Evolutionary conservation across 2,329 filamentous ascomycete species (phyloP).

Genomic region (Colletotrichum theobromicola): DNA sequence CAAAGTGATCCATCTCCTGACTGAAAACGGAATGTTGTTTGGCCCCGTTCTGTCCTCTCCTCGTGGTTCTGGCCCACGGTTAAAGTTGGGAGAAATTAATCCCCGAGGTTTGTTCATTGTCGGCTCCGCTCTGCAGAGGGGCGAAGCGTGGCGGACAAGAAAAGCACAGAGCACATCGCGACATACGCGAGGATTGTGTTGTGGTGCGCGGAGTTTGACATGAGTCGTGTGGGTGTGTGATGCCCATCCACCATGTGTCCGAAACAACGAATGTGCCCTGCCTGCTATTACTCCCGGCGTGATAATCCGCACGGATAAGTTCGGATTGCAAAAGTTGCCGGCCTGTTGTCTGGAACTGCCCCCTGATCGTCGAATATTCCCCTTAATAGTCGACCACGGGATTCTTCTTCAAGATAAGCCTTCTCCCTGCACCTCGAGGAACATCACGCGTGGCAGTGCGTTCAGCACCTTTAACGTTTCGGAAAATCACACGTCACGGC

Average conservation of each 20-base stretch:
- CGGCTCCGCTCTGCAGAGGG: slow-evolving; percentile 10
- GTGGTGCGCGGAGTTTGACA: background rate
- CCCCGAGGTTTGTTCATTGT: background rate
- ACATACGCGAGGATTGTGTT: background rate
- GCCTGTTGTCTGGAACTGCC: background rate
- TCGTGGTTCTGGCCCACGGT: background rate
- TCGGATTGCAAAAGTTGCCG: background rate
- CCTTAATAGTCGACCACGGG: background rate
- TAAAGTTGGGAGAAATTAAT: slow-evolving; percentile 12
- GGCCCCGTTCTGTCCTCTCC: background rate
- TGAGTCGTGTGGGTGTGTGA: slow-evolving; percentile 8
- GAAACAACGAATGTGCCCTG: background rate
- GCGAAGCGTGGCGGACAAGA: background rate
- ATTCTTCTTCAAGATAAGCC: background rate
- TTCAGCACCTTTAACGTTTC: background rate
- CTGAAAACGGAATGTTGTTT: background rate
- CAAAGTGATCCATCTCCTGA: background rate
- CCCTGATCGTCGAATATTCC: background rate
- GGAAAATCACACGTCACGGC: background rate
- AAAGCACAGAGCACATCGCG: slow-evolving; percentile 6
- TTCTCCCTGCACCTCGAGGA: background rate
- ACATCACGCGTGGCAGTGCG: background rate
- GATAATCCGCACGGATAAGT: background rate
- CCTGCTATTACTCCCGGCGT: background rate
- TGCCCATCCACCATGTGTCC: background rate